These are phyloP conservation scores for Sugiyamaella pinicola DNA, from an alignment of 1,139 yeast species.

Conservation along the genomic window DNA sequence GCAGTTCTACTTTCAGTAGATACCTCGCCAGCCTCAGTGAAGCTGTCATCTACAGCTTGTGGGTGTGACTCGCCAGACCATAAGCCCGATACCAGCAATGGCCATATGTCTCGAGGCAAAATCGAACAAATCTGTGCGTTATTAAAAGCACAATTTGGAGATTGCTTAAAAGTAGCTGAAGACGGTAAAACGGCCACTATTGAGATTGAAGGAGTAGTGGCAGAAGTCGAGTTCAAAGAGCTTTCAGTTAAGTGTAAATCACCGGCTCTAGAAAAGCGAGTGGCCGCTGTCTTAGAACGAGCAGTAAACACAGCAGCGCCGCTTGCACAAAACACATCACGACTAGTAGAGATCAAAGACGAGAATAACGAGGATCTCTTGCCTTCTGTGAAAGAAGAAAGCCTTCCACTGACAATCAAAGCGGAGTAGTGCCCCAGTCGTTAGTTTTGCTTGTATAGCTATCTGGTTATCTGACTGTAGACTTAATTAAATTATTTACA, in stretches of 20 bases:
- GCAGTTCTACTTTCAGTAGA: constrained; percentile 91
- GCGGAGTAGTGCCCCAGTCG: constrained; percentile 6
- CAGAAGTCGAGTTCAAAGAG: constrained; percentile 63
- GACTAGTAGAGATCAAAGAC: constrained; percentile 18
- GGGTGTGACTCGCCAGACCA: constrained; percentile 30
- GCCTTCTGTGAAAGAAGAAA: neutral
- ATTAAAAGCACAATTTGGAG: constrained; percentile 86
- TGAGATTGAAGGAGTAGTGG: constrained; percentile 71
- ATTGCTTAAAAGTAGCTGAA: constrained; percentile 53
- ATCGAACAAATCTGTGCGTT: constrained; percentile 64
- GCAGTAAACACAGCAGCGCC: constrained; percentile 87
- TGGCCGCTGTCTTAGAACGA: constrained; percentile 75
- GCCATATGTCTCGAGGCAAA: constrained; percentile 48
- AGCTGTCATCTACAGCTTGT: constrained; percentile 67
- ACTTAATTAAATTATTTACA: constrained; percentile 5
- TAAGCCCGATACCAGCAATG: constrained; percentile 19
- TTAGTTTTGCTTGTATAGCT: neutral
- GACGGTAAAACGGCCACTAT: constrained; percentile 55
- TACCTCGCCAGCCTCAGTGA: constrained; percentile 93
- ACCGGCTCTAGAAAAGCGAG: constrained; percentile 75
- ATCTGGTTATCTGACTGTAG: neutral
- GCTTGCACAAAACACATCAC: constrained; percentile 43
- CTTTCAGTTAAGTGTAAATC: constrained; percentile 76
- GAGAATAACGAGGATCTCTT: constrained; percentile 6
- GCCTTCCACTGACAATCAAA: constrained; percentile 4